phyloP scores from a whole-genome alignment of 495 filamentous ascomycete species.

The Emericellopsis terricola region DNA sequence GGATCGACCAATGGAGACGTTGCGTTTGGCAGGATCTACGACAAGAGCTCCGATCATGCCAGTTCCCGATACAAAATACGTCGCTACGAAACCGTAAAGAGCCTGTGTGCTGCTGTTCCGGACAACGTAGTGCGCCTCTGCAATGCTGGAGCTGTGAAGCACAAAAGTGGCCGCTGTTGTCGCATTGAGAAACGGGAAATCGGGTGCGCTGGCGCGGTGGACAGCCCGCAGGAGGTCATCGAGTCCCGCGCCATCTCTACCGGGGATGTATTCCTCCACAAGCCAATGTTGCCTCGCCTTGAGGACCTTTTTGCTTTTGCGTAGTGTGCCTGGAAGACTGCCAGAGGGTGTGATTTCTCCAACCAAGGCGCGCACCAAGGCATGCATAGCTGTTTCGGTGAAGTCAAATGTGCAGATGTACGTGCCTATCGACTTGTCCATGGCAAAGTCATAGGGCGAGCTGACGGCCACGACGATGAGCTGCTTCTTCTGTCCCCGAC shows the following conservation, averaged over 20 bases:
- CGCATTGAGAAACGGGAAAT: constrained; percentile 40
- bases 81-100: constrained; percentile 76
- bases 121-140: constrained; percentile 76
- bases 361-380: constrained; percentile 63
- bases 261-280: constrained; percentile 65
- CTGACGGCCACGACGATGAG: constrained; percentile 77
- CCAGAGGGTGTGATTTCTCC: constrained; percentile 59
- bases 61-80: constrained; percentile 57
- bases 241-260: constrained; percentile 53
- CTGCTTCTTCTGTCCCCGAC: constrained; percentile 44
- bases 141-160: constrained; percentile 43
- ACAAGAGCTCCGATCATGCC: constrained; percentile 71
- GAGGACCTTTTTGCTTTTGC: constrained; percentile 63
- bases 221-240: constrained; percentile 47
- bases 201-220: constrained; percentile 34
- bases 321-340: constrained; percentile 59
- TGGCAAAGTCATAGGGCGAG: constrained; percentile 90
- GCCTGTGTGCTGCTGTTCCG: constrained; percentile 79
- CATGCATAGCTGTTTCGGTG: constrained; percentile 72
- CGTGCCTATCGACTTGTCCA: constrained; percentile 68
- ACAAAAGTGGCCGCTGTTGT: constrained; percentile 63
- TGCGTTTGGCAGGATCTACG: constrained; percentile 65
- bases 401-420: constrained; percentile 92
- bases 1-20: constrained; percentile 71
- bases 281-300: constrained; percentile 80